A percentile compares a stretch with the other conserved stretches of the same genome.
These are phyloP conservation scores for Immersiella caudata DNA, from an alignment of 495 filamentous ascomycete genomes.

Conservation along the genomic window DNA sequence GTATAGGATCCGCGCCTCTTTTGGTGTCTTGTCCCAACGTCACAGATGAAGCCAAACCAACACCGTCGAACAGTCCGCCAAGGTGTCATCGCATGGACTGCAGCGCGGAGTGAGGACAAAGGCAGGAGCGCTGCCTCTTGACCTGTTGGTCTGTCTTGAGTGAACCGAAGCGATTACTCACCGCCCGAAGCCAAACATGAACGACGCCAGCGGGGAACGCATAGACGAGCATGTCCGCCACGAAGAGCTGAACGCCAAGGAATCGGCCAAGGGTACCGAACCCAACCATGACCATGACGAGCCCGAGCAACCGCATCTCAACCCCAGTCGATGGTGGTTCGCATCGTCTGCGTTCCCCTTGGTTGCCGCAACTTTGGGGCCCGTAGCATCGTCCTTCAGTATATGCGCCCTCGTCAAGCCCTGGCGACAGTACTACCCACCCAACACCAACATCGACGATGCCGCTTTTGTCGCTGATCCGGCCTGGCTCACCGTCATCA, in stretches of 20 bases:
- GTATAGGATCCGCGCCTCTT: not conserved
- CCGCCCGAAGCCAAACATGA: conserved; percentile 23
- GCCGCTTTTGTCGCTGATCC: conserved; percentile 66
- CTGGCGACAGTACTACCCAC: conserved; percentile 68
- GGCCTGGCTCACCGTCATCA: conserved; percentile 70
- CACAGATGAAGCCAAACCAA: not conserved
- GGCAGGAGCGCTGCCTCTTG: not conserved
- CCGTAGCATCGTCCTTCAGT: conserved; percentile 77
- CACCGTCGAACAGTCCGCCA: not conserved
- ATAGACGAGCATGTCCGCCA: conserved; percentile 28
- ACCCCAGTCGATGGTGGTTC: conserved; percentile 82
- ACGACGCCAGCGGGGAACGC: conserved; percentile 35
- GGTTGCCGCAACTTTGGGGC: conserved; percentile 80
- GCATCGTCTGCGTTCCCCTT: conserved; percentile 80
- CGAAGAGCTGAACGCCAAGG: conserved; percentile 23
- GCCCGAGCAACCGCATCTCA: conserved; percentile 48
- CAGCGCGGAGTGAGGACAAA: not conserved
- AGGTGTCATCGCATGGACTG: not conserved
- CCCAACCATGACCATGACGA: conserved; percentile 22
- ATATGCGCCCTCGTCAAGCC: conserved; percentile 73
- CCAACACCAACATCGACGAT: conserved; percentile 48
- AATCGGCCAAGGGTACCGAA: not conserved
- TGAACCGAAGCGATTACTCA: not conserved
- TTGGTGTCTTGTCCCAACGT: not conserved
- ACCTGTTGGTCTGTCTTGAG: not conserved